Base-by-base conservation (phyloP, 2,329 filamentous ascomycete genomes). In the Tolypocladium ophioglossoides region DNA sequence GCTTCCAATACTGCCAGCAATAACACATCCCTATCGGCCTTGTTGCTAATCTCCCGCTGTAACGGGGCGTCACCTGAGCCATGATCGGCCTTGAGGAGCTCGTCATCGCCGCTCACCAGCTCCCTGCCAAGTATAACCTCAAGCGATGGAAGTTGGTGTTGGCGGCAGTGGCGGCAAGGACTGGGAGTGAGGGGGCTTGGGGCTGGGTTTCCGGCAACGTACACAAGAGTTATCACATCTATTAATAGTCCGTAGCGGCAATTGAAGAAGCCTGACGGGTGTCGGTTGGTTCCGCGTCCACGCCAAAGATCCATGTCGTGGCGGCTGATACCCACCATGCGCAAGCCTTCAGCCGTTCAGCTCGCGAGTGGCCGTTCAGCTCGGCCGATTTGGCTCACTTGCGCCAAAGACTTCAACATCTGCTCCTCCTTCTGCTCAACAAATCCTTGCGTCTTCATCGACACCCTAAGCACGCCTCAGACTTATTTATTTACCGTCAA, bases 31-130 rank as follows among this genome's bases (percentile, higher is more conserved):
- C n/a, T 12, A 12, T 40, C 38, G 38, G n/a, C 9, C 3, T 4
- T 40, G 38, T 12, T 37, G 12, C 38, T 18, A 14, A 49, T 27
- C 2, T 3, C 2, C 7, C 16, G 11, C 47, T 5, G 18, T 14
- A 18, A n/a, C 49, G 69, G 68, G 76, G 76, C 14, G 61, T 84
- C 9, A 75, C 74, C 57, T 74, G 82, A n/a, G 70, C 85, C 32
- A 79, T 84, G 55, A 83, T 85, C 54, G 79, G 80, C 4, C 73
- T 84, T 27, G n/a, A n/a, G 2, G 81, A 85, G 59, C 72, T 84
- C n/a, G 72, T 84, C 38, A 84, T 84, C 55, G 80, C 79, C 2
- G 82, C 82, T 30, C 84, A 79, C 59, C 79, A 85, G 60, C 68
- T 85, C 1, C 82, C 82, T 0, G 77, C 78, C 46, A 77, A 74